These are phyloP conservation scores for Penicillium cataractarum DNA, from an alignment of 495 filamentous ascomycete genomes.

Conservation along the genomic window DNA sequence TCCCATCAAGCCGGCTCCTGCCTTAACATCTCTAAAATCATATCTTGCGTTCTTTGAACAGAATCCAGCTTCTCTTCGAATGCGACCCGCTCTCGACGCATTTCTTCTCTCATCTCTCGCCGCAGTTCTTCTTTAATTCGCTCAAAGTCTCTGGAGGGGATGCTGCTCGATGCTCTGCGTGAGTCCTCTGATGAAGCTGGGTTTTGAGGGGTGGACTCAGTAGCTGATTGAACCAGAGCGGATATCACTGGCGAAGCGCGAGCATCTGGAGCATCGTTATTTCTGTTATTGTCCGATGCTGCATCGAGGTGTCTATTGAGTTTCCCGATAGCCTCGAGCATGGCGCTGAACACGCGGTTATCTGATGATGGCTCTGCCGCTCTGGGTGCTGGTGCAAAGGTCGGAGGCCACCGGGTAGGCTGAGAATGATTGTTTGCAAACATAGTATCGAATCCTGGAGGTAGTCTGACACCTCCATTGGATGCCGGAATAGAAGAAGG, in stretches of 20 bases:
- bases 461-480: constrained; percentile 30
- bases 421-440: constrained; percentile 26
- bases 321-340: constrained; percentile 43
- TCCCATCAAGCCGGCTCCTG: constrained; percentile 39
- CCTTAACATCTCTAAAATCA: constrained; percentile 52
- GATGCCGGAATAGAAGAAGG: constrained; percentile 11
- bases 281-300: constrained; percentile 13
- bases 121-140: constrained; percentile 45
- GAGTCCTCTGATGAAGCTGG: not conserved
- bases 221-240: constrained; percentile 26
- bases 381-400: not conserved
- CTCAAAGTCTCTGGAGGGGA: constrained; percentile 12
- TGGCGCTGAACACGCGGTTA: constrained; percentile 36
- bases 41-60: constrained; percentile 48
- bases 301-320: constrained; percentile 45
- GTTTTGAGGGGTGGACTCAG: constrained; percentile 17
- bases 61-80: constrained; percentile 45
- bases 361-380: constrained; percentile 13
- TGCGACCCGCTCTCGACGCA: constrained; percentile 35
- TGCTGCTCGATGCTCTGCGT: not conserved
- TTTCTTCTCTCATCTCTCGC: constrained; percentile 36
- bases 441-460: constrained; percentile 46
- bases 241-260: constrained; percentile 29
- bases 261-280: constrained; percentile 14
- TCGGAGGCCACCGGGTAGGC: not conserved